Evolutionary conservation across 75 land plant genomes (phyloP).

Genomic region (Chamaecyparis obtusa): DNA sequence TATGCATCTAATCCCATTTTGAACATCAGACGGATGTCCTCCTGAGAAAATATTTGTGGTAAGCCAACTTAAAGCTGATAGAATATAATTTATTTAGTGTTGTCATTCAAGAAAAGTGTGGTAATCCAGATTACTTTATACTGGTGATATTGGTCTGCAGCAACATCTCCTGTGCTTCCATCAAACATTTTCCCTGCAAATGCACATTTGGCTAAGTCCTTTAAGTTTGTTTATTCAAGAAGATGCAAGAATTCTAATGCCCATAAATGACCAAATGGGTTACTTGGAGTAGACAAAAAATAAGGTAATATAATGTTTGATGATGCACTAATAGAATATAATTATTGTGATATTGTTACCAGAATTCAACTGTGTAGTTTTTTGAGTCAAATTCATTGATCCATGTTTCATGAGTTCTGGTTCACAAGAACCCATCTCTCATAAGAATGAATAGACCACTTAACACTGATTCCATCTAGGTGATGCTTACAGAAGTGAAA

Average conservation of each 20-base stretch:
- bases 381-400: too few relatives aligned
- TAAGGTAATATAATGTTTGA: too few relatives aligned
- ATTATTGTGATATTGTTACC: too few relatives aligned
- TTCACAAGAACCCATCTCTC: too few relatives aligned
- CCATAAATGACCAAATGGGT: background rate
- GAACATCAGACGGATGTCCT: constrained; percentile 33
- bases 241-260: background rate
- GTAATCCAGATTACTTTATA: constrained; percentile 11
- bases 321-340: too few relatives aligned
- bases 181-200: constrained; percentile 17
- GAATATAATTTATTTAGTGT: background rate
- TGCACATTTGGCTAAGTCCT: background rate
- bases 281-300: background rate
- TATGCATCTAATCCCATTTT: constrained; percentile 43
- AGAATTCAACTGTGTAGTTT: too few relatives aligned
- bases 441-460: too few relatives aligned
- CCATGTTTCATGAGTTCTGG: too few relatives aligned
- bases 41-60: constrained; percentile 12
- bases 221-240: too few relatives aligned
- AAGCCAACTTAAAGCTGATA: background rate
- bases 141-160: constrained; percentile 20
- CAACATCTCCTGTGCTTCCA: constrained; percentile 15
- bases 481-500: too few relatives aligned
- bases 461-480: too few relatives aligned
- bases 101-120: background rate